Evolutionary conservation across 2,329 filamentous ascomycete species (phyloP).

Genomic region (Fusarium acutatum): DNA sequence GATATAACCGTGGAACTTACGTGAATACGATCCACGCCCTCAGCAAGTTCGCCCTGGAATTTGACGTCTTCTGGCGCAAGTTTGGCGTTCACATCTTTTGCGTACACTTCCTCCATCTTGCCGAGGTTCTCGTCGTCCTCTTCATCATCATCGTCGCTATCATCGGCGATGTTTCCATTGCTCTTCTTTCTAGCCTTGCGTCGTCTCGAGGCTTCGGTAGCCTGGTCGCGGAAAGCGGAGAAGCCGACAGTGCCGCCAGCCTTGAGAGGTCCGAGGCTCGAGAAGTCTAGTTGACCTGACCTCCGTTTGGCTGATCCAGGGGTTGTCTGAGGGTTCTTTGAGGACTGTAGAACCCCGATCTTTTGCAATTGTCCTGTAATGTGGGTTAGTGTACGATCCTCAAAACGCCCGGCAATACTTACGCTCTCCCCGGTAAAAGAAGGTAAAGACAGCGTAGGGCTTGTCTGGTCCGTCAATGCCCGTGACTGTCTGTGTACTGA

Average conservation of each 20-base stretch:
- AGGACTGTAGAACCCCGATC: constrained; percentile 84
- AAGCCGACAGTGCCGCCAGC: constrained; percentile 90
- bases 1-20: constrained; percentile 56
- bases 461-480: constrained; percentile 96
- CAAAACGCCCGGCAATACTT: constrained; percentile 53
- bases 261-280: constrained; percentile 84
- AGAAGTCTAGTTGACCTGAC: constrained; percentile 85
- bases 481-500: constrained; percentile 99
- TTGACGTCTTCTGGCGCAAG: constrained; percentile 76
- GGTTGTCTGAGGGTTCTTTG: constrained; percentile 71
- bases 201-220: constrained; percentile 63
- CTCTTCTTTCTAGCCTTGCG: constrained; percentile 68
- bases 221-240: constrained; percentile 81
- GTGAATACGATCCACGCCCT: constrained; percentile 83
- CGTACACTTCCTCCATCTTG: constrained; percentile 72
- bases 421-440: constrained; percentile 97
- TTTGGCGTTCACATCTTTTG: constrained; percentile 67
- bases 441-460: constrained; percentile 96
- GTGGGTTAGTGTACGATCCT: constrained; percentile 37
- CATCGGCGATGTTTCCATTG: constrained; percentile 72
- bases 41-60: constrained; percentile 77
- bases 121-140: constrained; percentile 66
- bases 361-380: constrained; percentile 87
- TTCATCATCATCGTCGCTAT: constrained; percentile 80
- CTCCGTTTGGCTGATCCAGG: constrained; percentile 75